Conservation (phyloP, 2,329 filamentous ascomycete species). For the Eurotiales sp. region DNA sequence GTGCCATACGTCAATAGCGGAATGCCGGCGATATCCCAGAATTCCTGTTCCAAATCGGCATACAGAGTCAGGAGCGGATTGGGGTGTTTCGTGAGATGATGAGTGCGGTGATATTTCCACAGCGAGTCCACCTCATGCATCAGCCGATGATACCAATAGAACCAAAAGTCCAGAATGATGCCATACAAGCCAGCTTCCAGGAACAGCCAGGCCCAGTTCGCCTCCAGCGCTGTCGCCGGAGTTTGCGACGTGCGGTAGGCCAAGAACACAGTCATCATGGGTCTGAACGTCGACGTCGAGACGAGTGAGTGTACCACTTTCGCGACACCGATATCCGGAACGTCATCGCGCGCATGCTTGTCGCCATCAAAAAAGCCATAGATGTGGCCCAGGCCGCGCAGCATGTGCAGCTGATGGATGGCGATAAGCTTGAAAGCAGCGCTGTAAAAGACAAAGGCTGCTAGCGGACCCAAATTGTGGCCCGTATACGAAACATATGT, state of each 20-base stretch:
- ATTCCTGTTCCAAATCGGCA: constrained; percentile 37
- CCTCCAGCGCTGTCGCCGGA: constrained; percentile 15
- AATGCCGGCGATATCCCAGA: constrained; percentile 38
- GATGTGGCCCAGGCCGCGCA: constrained; percentile 31
- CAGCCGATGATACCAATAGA: constrained; percentile 39
- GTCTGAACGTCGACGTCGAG: constrained; percentile 26
- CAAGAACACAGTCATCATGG: constrained; percentile 28
- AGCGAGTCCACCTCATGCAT: constrained; percentile 36
- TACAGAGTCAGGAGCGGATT: constrained; percentile 37
- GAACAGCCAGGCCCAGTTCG: constrained; percentile 30
- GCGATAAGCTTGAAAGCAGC: constrained; percentile 34
- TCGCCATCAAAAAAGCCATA: constrained; percentile 42
- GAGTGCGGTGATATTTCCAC: constrained; percentile 41
- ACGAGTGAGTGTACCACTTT: constrained; percentile 28
- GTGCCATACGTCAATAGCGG: constrained; percentile 34
- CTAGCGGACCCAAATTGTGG: constrained; percentile 24
- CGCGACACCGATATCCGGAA: constrained; percentile 35
- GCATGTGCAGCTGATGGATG: constrained; percentile 32
- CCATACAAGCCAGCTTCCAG: constrained; percentile 37
- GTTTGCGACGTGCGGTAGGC: constrained; percentile 18
- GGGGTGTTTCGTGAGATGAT: constrained; percentile 42
- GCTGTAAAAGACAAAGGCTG: constrained; percentile 32
- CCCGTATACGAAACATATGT: constrained; percentile 26
- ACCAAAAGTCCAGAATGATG: constrained; percentile 42
- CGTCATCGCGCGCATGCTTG: constrained; percentile 37